phyloP scores from a whole-genome alignment of 345 rosid genomes.

The Salix suchowensis region DNA sequence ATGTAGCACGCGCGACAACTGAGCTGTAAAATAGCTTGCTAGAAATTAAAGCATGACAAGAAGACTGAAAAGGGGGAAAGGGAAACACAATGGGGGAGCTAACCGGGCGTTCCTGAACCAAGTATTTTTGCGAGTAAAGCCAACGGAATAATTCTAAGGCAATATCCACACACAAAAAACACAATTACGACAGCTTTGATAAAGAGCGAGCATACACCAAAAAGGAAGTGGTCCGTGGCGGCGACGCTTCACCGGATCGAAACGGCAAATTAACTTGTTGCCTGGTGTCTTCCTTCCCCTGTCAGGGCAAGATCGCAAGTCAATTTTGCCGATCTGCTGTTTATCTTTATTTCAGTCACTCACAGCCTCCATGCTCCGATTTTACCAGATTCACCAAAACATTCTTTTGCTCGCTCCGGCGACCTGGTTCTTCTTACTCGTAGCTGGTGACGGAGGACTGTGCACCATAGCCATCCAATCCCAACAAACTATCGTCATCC shows the following conservation, averaged over 20 bases:
- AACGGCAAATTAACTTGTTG: background rate
- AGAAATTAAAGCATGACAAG: too few species aligned
- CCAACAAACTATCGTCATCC: background rate
- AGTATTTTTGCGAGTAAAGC: too few species aligned
- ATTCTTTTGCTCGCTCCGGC: background rate
- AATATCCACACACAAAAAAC: too few species aligned
- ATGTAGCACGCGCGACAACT: too few species aligned
- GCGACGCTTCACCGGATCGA: background rate
- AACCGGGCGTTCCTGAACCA: too few species aligned
- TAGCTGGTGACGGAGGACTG: background rate
- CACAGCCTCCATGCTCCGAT: too few species aligned
- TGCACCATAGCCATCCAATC: background rate
- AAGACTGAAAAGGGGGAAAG: too few species aligned
- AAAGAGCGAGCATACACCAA: background rate
- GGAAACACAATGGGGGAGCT: too few species aligned
- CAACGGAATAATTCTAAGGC: too few species aligned
- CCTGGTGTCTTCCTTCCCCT: background rate
- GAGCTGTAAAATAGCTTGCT: too few species aligned
- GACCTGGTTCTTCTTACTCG: background rate
- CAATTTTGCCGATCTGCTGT: background rate
- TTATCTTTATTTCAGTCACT: background rate
- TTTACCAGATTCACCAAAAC: background rate
- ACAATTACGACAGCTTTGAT: background rate
- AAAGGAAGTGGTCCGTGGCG: too few species aligned
- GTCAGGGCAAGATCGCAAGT: background rate